These are phyloP conservation scores for Escallonia rubra DNA, from an alignment of 129 eudicot species.

Conservation along the genomic window DNA sequence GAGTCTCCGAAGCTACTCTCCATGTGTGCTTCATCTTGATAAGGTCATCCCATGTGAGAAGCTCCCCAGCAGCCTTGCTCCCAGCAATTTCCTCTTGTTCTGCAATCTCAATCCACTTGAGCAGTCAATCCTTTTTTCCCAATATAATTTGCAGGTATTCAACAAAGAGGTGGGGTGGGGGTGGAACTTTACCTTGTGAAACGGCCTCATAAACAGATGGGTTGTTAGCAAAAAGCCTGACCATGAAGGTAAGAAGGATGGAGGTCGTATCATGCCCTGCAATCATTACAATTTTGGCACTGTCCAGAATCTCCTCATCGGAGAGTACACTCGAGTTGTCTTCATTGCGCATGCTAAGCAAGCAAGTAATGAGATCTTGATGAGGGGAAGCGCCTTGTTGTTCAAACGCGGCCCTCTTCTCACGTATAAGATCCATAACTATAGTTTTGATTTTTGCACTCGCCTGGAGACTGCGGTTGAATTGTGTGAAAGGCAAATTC, in stretches of 20 bases:
- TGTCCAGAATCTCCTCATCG: constrained; percentile 42
- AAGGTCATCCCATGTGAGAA: constrained; percentile 40
- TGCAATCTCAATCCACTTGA: constrained; percentile 1
- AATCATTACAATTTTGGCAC: constrained; percentile 20
- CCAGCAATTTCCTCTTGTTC: constrained; percentile 31
- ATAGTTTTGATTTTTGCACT: constrained; percentile 23
- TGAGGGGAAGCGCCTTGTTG: constrained; percentile 15
- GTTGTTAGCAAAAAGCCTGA: constrained; percentile 29
- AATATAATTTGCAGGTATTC: too few relatives aligned
- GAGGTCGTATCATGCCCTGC: constrained; percentile 45
- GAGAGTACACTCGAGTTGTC: constrained; percentile 17
- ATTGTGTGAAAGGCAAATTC: constrained; percentile 34
- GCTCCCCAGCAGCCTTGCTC: constrained; percentile 19
- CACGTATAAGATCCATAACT: constrained; percentile 26
- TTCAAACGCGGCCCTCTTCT: constrained; percentile 22
- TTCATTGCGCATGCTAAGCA: constrained; percentile 21
- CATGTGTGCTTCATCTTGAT: constrained; percentile 45
- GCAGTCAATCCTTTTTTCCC: too few relatives aligned
- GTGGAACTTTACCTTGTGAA: constrained; percentile 17
- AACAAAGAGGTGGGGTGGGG: too few relatives aligned
- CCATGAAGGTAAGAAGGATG: constrained; percentile 30
- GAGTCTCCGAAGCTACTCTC: constrained; percentile 37
- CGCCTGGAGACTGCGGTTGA: constrained; percentile 24
- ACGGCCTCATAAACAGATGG: constrained; percentile 18
- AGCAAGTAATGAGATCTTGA: constrained; percentile 32